phyloP scores from a whole-genome alignment of 495 filamentous ascomycete genomes.

The Neurospora sp. region DNA sequence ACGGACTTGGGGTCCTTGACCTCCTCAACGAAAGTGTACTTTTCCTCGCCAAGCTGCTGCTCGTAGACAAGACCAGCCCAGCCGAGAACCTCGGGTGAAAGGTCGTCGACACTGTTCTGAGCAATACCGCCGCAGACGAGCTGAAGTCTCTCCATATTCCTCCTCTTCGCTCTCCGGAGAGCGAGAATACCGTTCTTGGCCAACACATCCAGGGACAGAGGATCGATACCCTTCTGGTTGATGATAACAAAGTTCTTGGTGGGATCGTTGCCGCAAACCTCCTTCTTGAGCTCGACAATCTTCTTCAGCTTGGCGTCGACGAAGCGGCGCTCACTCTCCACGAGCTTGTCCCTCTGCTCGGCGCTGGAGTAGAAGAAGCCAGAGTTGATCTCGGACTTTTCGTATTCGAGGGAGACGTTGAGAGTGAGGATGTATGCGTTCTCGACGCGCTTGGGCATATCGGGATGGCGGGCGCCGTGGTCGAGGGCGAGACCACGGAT shows the following conservation, averaged over 20 bases:
- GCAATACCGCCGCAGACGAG: conserved; percentile 83
- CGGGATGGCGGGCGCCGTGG: conserved; percentile 91
- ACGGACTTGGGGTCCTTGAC: conserved; percentile 98
- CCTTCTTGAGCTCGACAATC: conserved; percentile 97
- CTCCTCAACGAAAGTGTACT: conserved; percentile 97
- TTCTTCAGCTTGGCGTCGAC: conserved; percentile 95
- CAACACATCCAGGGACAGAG: conserved; percentile 84
- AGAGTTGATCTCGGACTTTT: conserved; percentile 98
- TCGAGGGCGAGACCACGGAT: conserved; percentile 89
- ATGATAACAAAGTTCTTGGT: conserved; percentile 97
- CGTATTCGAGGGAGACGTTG: conserved; percentile 96
- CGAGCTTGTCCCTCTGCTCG: conserved; percentile 92
- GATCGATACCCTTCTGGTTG: conserved; percentile 99
- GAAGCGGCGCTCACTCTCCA: conserved; percentile 92
- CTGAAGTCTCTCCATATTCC: conserved; percentile 98
- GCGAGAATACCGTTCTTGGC: conserved; percentile 97
- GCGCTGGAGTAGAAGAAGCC: conserved; percentile 98
- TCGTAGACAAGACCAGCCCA: conserved; percentile 97
- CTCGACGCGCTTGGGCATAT: conserved; percentile 94
- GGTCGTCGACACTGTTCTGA: conserved; percentile 92
- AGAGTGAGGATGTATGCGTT: conserved; percentile 92
- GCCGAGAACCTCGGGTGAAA: conserved; percentile 79
- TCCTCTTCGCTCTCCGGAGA: conserved; percentile 84
- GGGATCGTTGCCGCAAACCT: conserved; percentile 86
- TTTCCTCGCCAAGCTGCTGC: conserved; percentile 95